Conservation (phyloP, 345 rosid species). For the Eucalyptus dawsonii region DNA sequence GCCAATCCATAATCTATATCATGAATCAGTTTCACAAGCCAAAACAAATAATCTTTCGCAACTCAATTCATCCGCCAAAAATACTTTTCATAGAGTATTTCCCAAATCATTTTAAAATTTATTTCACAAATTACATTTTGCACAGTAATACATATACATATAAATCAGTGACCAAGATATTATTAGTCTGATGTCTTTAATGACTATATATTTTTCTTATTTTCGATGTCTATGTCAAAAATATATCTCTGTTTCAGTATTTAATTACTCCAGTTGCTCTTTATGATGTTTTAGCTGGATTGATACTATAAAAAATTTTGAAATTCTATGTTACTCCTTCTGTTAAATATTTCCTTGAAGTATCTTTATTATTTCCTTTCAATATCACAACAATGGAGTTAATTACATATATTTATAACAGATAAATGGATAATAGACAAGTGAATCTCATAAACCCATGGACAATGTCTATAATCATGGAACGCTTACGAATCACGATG, state of each 20-base stretch:
- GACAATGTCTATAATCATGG: neutral
- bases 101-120: too few species aligned
- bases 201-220: neutral
- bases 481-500: neutral
- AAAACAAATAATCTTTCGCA: too few species aligned
- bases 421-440: neutral
- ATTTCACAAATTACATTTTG: too few species aligned
- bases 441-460: neutral
- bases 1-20: too few species aligned
- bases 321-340: neutral
- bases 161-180: too few species aligned
- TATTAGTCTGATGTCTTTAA: neutral
- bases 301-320: rapidly evolving
- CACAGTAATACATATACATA: too few species aligned
- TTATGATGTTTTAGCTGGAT: neutral
- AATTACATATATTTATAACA: neutral
- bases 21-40: too few species aligned
- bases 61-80: too few species aligned
- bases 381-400: neutral
- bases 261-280: neutral
- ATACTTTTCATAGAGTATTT: too few species aligned
- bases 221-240: neutral
- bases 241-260: neutral
- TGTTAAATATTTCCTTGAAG: neutral
- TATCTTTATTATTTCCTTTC: neutral